Base-by-base conservation (phyloP, 2,329 filamentous ascomycete genomes). In the Aspergillus sp. region DNA sequence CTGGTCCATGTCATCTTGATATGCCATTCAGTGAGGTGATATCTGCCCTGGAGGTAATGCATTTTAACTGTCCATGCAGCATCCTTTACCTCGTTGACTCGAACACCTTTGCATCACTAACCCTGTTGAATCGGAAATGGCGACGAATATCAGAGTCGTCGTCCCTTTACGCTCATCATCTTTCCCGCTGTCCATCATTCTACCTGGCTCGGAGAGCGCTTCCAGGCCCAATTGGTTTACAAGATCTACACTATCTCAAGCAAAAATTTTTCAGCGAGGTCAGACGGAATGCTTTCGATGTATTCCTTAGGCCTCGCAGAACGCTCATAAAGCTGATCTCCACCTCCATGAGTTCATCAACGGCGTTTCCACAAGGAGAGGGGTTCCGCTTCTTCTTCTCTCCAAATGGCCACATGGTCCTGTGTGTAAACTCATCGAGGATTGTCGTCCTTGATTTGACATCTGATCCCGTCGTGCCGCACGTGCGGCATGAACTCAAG, bases 341-440 rank as follows among this genome's bases (percentile, higher is more conserved):
- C 24, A 85, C 80, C 30, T 86, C 82, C 4, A 84, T 84, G 45
- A 89, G 82, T 53, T 88, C 84, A 1, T 86, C 82, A 1, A 85
- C 85, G 14, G 73, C 74, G 2, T 81, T 80, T 40, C 86, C 85
- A 1, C 81, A 82, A 20, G 83, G 84, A 19, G 86, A 93, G 57
- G 84, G 84, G 28, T 84, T 93, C 63, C 82, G 85, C 34, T 93
- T 93, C 57, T 78, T 74, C 41, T 75, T 85, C 37, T 93, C 86
- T 2, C 77, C 83, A 4, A 75, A 72, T 33, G 85, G 84, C 2
- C 77, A 80, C 44, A 75, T 80, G 45, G 62, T 93, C 17, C 71
- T 93, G 25, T 85, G 82, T 32, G 83, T 86, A 56, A 93, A 85
- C 57, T 93, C 86, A 24, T 88, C 85, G 8, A 72, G 86, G 36